Evolutionary conservation across 345 rosid genomes (phyloP).

Genomic region (Chamaenerion angustifolium): DNA sequence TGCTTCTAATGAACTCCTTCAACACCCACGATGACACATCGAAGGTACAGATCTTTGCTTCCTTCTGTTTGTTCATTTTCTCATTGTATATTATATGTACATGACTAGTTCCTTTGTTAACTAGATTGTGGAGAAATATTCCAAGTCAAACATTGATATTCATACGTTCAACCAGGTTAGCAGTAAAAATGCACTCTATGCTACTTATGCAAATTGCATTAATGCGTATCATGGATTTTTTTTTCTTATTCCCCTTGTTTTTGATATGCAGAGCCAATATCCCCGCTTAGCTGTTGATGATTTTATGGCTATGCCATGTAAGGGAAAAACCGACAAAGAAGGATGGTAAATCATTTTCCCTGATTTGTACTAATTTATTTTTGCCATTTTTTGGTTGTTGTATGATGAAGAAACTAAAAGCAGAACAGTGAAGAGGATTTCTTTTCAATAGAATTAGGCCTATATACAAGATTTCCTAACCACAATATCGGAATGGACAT

Average conservation of each 20-base stretch:
- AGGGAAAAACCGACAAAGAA: slow-evolving; percentile 81
- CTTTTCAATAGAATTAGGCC: too few species aligned
- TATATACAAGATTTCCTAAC: too few species aligned
- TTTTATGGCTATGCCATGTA: slow-evolving; percentile 68
- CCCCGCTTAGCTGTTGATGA: slow-evolving; percentile 87
- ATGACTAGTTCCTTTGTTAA: slow-evolving; percentile 6
- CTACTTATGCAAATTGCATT: slow-evolving; percentile 1
- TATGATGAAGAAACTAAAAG: too few species aligned
- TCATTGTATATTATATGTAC: slow-evolving; percentile 2
- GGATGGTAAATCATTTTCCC: slow-evolving; percentile 58
- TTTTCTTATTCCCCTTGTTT: slow-evolving; percentile 4
- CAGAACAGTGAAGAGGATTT: too few species aligned
- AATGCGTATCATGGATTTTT: background rate
- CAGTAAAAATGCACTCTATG: slow-evolving; percentile 5
- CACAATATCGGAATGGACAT: too few species aligned
- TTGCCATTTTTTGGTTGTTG: too few species aligned
- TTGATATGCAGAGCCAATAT: slow-evolving; percentile 66
- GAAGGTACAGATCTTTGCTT: slow-evolving; percentile 32
- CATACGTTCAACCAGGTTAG: slow-evolving; percentile 95
- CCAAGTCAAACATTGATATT: slow-evolving; percentile 61
- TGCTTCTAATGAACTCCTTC: slow-evolving; percentile 98
- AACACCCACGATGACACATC: slow-evolving; percentile 93
- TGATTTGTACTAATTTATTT: background rate
- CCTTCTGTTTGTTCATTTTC: background rate
- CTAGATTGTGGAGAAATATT: slow-evolving; percentile 83